Percentiles rank a stretch among this genome's conserved stretches.
phyloP scores from a whole-genome alignment of 2,329 filamentous ascomycete genomes.

The Nakataea oryzae region DNA sequence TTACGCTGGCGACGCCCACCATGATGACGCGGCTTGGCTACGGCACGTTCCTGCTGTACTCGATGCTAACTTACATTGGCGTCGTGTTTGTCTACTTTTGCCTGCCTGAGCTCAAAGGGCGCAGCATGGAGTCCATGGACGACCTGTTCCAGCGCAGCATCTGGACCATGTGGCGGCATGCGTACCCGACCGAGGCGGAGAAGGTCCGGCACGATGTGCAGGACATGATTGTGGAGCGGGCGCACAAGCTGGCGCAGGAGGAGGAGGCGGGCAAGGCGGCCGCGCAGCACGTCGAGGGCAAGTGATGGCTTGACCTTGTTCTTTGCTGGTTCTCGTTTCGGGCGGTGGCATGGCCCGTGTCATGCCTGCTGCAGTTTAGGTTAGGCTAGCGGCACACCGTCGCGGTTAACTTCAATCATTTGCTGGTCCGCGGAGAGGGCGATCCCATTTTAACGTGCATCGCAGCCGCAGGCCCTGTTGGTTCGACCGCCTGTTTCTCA shows the following conservation, averaged over 20 bases:
- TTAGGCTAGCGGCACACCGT: not conserved
- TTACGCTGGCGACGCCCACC: constrained; percentile 17
- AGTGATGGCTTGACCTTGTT: no score
- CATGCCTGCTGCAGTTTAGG: not conserved
- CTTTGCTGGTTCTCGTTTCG: not conserved
- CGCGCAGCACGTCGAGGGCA: not conserved
- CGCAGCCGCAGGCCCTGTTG: no score
- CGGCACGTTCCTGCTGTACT: constrained; percentile 23
- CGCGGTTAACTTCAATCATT: no score
- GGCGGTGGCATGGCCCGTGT: not conserved
- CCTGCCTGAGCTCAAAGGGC: constrained; percentile 38
- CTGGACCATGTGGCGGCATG: constrained; percentile 28
- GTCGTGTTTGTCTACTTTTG: constrained; percentile 27
- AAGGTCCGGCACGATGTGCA: constrained; percentile 10
- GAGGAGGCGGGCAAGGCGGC: constrained; percentile 10
- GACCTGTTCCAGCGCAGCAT: constrained; percentile 27
- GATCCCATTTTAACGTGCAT: not conserved
- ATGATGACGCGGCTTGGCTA: constrained; percentile 25
- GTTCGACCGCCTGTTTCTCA: no score
- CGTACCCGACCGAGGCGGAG: constrained; percentile 20
- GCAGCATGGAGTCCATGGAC: constrained; percentile 38
- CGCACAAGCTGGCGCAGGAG: not conserved
- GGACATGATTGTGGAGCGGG: constrained; percentile 1
- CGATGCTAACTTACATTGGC: constrained; percentile 22
- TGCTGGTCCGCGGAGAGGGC: no score